Conservation (phyloP, 768 basidiomycete genomes). For the Hygrophorus pudorinus region DNA sequence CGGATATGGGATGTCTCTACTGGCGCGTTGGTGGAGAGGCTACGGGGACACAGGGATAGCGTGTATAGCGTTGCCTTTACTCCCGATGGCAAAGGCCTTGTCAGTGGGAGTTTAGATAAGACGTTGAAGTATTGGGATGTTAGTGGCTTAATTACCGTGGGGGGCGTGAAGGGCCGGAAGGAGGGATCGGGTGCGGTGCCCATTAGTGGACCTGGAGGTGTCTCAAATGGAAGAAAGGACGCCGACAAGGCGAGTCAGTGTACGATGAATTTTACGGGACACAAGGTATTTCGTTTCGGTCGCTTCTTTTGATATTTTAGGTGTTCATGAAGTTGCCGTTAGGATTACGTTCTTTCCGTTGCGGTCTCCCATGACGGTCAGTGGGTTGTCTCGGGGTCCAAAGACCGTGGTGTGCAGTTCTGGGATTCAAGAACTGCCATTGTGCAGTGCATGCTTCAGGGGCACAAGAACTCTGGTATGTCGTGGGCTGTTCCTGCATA, state of each 20-base stretch:
- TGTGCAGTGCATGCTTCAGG: slow-evolving; percentile 90
- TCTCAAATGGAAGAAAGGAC: slow-evolving; percentile 63
- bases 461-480: slow-evolving; percentile 49
- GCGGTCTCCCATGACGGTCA: slow-evolving; percentile 72
- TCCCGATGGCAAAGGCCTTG: slow-evolving; percentile 82
- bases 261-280: slow-evolving; percentile 67
- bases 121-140: slow-evolving; percentile 79
- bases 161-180: slow-evolving; percentile 36
- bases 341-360: slow-evolving; percentile 54
- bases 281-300: slow-evolving; percentile 51
- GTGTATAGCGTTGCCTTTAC: slow-evolving; percentile 91
- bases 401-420: slow-evolving; percentile 94
- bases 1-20: slow-evolving; percentile 63
- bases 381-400: slow-evolving; percentile 89
- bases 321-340: slow-evolving; percentile 45
- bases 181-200: slow-evolving; percentile 29
- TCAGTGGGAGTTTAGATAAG: slow-evolving; percentile 87
- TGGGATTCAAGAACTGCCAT: slow-evolving; percentile 71
- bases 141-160: background rate
- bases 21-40: slow-evolving; percentile 58
- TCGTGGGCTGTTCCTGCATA: slow-evolving; percentile 21
- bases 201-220: slow-evolving; percentile 35
- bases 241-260: slow-evolving; percentile 37
- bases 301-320: slow-evolving; percentile 1
- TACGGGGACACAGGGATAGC: slow-evolving; percentile 73